Evolutionary conservation across 805 yeast genomes (phyloP), one percentile per base, ranked within the genome.

Genomic region (Candida chauliodis): DNA sequence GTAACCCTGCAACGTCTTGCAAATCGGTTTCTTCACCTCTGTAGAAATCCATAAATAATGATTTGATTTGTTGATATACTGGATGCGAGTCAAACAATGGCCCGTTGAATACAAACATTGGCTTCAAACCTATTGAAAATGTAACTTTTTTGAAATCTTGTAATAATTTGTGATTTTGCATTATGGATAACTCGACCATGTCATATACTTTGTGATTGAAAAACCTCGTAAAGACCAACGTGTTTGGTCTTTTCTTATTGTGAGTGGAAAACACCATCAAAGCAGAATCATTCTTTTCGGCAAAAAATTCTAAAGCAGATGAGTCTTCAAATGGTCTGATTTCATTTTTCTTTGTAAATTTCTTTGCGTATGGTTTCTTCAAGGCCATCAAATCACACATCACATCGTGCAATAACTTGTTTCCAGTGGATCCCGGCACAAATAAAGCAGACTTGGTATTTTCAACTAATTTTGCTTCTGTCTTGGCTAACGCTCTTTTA

Each of bases 1-100:
- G 98, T 49, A 93, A 71, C 34, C 97, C 97, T 2, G 96, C 95
- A 31, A 91, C 95, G 59, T 93, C 99, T 55, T 88, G 89, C 52
- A 84, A 68, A 42, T 78, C 82, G 17, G 89, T 79, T 38, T 75
- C 79, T 49, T 85, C 88, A 32, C 89, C 98, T 50, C 95, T 75
- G 74, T 82, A 93, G 59, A 93, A 84, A 63, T 93, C 99, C 48
- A 93, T 55, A 54, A 93, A 89, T 48, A 90, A 69, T 0, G 96
- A 88, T 65, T 91, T 91, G 47, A 89, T 56, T 45, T 90, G 96
- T 59, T 74, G 78, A 64, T 75, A 90, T 18, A 82, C 81, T 20
- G 97, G 96, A 56, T 91, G 88, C 9, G 81, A 71, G 49, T 93
- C 98, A 53, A 93, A 93, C 8, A 84, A 84, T 16, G 93, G 80